Percentiles rank a stretch among this genome's conserved stretches.
These are phyloP conservation scores for Peronospora destructor DNA, from an alignment of 352 stramenopile genomes.

Conservation along the genomic window DNA sequence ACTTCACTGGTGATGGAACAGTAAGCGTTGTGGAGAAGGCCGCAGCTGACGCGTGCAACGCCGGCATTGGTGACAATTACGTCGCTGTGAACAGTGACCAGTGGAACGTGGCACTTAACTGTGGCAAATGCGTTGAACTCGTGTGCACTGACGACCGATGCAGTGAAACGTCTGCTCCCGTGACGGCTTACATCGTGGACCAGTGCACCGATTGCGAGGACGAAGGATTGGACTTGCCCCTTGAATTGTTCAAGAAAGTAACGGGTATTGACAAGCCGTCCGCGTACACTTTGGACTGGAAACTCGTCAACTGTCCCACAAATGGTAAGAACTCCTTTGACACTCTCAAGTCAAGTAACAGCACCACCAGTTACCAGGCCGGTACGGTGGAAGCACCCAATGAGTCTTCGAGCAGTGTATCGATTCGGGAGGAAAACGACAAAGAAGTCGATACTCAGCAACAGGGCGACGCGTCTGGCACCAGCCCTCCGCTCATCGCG, in stretches of 20 bases:
- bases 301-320: constrained; percentile 36
- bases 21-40: constrained; percentile 31
- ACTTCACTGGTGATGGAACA: constrained; percentile 41
- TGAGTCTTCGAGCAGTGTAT: constrained; percentile 14
- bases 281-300: constrained; percentile 32
- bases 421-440: constrained; percentile 27
- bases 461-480: constrained; percentile 4
- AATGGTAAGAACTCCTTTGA: constrained; percentile 8
- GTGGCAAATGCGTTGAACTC: constrained; percentile 49
- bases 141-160: constrained; percentile 42
- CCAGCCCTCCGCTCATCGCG: constrained; percentile 20
- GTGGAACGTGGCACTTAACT: constrained; percentile 44
- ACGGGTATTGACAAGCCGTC: constrained; percentile 25
- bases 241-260: constrained; percentile 31
- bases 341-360: constrained; percentile 1
- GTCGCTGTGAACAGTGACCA: constrained; percentile 49
- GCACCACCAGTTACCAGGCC: constrained; percentile 14
- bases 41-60: constrained; percentile 36
- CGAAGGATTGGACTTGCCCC: constrained; percentile 43
- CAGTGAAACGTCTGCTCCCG: constrained; percentile 25
- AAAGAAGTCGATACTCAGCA: constrained; percentile 16
- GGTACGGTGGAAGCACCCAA: constrained; percentile 17
- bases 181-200: constrained; percentile 45
- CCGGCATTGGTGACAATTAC: constrained; percentile 36
- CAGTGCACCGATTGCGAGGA: constrained; percentile 50